These are phyloP conservation scores for Geotrichum aggregatum DNA, from an alignment of 1,139 yeast species.

Conservation along the genomic window DNA sequence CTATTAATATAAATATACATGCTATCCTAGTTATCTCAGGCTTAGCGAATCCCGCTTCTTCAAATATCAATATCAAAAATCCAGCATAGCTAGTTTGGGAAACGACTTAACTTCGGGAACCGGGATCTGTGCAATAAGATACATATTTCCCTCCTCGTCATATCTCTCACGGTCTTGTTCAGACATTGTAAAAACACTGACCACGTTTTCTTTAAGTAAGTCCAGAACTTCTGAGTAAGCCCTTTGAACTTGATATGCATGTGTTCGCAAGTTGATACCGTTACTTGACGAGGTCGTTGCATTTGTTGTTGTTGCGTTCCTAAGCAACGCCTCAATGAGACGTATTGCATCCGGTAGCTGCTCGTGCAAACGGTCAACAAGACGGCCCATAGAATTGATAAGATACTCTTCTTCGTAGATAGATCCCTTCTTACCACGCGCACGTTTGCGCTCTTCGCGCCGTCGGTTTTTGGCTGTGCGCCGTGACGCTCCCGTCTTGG, in stretches of 20 bases:
- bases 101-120: constrained; percentile 27
- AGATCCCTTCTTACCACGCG: constrained; percentile 96
- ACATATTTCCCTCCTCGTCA: constrained; percentile 83
- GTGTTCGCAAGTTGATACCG: constrained; percentile 51
- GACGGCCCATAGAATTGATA: constrained; percentile 79
- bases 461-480: constrained; percentile 86
- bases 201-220: constrained; percentile 54
- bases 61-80: constrained; percentile 12
- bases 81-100: constrained; percentile 17
- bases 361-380: constrained; percentile 73
- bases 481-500: constrained; percentile 93
- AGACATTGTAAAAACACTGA: constrained; percentile 66
- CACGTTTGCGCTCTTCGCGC: constrained; percentile 92
- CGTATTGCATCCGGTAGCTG: constrained; percentile 71
- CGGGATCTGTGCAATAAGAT: constrained; percentile 34
- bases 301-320: constrained; percentile 44
- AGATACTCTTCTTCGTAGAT: constrained; percentile 95
- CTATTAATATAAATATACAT: neutral
- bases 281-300: constrained; percentile 21
- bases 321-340: constrained; percentile 69
- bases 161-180: constrained; percentile 83
- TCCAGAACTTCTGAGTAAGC: constrained; percentile 56
- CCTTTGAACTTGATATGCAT: constrained; percentile 78
- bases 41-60: no score
- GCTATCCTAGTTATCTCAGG: no score